Percentiles rank a stretch among this genome's conserved stretches.
phyloP scores from a whole-genome alignment of 1,139 yeast genomes.

The Yamadazyma siamensis region DNA sequence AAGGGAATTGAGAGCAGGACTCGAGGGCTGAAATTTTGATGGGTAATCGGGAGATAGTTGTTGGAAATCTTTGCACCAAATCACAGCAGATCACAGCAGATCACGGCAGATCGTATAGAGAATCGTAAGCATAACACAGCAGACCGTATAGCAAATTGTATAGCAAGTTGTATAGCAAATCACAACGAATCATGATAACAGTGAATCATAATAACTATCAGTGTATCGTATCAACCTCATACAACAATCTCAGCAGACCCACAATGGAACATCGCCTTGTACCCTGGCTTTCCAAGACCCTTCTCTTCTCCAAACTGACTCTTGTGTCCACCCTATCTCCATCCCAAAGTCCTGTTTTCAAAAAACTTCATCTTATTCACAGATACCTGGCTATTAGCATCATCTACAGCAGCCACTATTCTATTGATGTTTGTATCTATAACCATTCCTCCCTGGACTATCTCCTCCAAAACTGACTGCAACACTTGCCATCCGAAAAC shows the following conservation, averaged over 20 bases:
- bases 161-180: too few relatives aligned
- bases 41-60: too few relatives aligned
- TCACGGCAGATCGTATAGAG: too few relatives aligned
- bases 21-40: too few relatives aligned
- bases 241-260: background rate
- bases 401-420: conserved; percentile 79
- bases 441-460: conserved; percentile 98
- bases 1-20: too few relatives aligned
- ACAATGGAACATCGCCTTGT: background rate
- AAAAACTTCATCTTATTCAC: conserved; percentile 8
- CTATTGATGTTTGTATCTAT: conserved; percentile 83
- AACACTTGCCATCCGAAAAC: conserved; percentile 97
- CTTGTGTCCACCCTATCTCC: conserved; percentile 26
- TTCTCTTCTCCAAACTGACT: background rate
- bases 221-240: too few relatives aligned
- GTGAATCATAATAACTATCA: too few relatives aligned
- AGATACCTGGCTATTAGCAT: conserved; percentile 50
- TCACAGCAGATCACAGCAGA: too few relatives aligned
- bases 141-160: too few relatives aligned
- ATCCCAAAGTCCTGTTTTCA: conserved; percentile 39
- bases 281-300: background rate
- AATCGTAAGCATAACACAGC: too few relatives aligned
- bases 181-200: too few relatives aligned
- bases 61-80: too few relatives aligned
- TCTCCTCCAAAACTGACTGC: conserved; percentile 87